phyloP scores from a whole-genome alignment of 2,329 filamentous ascomycete species.

The Alternaria gansuensis region DNA sequence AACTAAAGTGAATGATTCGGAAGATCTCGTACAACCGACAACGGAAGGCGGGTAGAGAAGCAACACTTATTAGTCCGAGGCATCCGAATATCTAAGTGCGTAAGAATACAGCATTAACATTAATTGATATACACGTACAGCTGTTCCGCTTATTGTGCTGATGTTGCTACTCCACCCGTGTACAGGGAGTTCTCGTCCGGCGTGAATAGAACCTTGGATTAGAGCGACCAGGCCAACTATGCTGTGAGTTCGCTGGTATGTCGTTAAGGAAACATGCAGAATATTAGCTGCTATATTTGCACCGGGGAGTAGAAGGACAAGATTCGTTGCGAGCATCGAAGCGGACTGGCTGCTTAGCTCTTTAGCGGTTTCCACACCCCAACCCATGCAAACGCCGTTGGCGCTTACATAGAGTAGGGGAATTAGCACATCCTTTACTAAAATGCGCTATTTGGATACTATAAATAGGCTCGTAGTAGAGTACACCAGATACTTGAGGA shows the following conservation, averaged over 20 bases:
- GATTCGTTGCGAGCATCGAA: conserved; percentile 22
- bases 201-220: conserved; percentile 16
- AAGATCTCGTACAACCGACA: conserved; percentile 18
- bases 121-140: neutral
- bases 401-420: conserved; percentile 8
- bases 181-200: conserved; percentile 8
- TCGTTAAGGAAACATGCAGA: conserved; percentile 18
- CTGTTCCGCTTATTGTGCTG: neutral
- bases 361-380: conserved; percentile 5
- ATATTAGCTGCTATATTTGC: conserved; percentile 17
- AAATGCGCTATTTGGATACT: neutral
- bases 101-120: neutral
- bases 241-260: conserved; percentile 11
- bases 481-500: conserved; percentile 24
- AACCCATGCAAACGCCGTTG: conserved; percentile 21
- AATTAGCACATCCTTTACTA: conserved; percentile 7
- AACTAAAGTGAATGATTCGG: conserved; percentile 13
- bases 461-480: conserved; percentile 10
- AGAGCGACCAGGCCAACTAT: conserved; percentile 16
- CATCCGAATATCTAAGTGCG: neutral
- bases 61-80: conserved; percentile 13
- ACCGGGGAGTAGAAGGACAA: conserved; percentile 18
- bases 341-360: conserved; percentile 22
- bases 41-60: conserved; percentile 15
- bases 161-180: conserved; percentile 1